Evolutionary conservation across 257 asterid genomes (phyloP).

Genomic region (Orobanche coerulescens): DNA sequence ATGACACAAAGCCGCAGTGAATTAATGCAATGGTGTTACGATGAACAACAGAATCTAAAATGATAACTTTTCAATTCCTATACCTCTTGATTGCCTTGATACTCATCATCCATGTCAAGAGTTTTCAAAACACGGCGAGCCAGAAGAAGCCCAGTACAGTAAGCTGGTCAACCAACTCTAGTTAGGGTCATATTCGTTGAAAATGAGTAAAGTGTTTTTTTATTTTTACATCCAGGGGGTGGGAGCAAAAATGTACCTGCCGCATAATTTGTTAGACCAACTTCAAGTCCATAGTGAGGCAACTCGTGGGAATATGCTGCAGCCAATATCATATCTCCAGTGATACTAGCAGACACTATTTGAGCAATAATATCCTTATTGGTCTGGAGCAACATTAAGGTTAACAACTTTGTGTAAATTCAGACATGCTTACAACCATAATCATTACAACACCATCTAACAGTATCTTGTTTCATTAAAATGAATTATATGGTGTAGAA

Average conservation of each 20-base stretch:
- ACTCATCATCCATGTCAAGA: conserved; percentile 72
- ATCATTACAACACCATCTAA: too few relatives aligned
- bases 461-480: too few relatives aligned
- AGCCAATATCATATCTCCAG: conserved; percentile 59
- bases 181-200: not conserved
- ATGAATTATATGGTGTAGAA: not conserved
- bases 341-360: conserved; percentile 54
- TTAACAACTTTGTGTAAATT: not conserved
- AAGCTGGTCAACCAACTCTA: conserved; percentile 33
- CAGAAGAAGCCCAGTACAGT: conserved; percentile 69
- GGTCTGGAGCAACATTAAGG: conserved; percentile 43
- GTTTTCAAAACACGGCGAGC: conserved; percentile 66
- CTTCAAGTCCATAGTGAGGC: conserved; percentile 59
- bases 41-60: not conserved
- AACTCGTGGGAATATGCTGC: conserved; percentile 61
- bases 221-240: too few relatives aligned
- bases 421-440: too few relatives aligned
- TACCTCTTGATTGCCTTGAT: conserved; percentile 69
- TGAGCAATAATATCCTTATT: conserved; percentile 65
- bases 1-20: not conserved
- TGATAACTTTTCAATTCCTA: not conserved
- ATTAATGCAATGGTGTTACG: not conserved
- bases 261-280: conserved; percentile 61
- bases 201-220: not conserved
- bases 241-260: conserved; percentile 36